Conservation (phyloP, 2,329 filamentous ascomycete species). For the Thelonectria blattea region DNA sequence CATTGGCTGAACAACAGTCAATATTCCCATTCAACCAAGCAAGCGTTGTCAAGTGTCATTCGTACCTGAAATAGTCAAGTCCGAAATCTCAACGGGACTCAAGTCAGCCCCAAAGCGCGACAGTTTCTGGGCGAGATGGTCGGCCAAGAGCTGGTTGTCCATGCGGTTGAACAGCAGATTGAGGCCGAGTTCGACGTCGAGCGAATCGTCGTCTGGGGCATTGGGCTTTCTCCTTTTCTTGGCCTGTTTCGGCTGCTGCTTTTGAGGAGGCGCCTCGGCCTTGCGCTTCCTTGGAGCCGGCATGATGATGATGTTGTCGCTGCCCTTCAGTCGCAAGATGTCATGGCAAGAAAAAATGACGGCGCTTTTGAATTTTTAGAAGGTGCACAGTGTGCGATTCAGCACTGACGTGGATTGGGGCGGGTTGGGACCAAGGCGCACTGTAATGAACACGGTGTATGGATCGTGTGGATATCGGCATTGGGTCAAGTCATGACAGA, state of each 20-base stretch:
- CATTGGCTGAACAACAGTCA: conserved; percentile 59
- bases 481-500: neutral
- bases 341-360: neutral
- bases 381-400: conserved; percentile 28
- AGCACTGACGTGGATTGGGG: conserved; percentile 3
- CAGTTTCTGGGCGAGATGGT: conserved; percentile 82
- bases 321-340: neutral
- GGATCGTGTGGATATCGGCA: neutral
- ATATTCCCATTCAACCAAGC: conserved; percentile 1
- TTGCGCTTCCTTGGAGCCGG: conserved; percentile 61
- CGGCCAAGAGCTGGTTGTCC: conserved; percentile 82
- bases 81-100: conserved; percentile 82
- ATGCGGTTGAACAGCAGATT: conserved; percentile 83
- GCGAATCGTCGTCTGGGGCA: conserved; percentile 59
- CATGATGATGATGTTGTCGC: conserved; percentile 37
- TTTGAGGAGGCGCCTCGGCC: conserved; percentile 52
- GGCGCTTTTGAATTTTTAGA: conserved; percentile 35
- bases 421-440: neutral
- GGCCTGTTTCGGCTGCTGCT: conserved; percentile 51
- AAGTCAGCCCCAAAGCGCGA: conserved; percentile 80
- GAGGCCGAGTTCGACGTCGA: conserved; percentile 74
- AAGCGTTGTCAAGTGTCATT: neutral
- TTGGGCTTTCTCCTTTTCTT: conserved; percentile 64
- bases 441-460: conserved; percentile 24
- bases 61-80: conserved; percentile 79